These are phyloP conservation scores for Trametes polyzona DNA, from an alignment of 1,284 basidiomycete genomes.

Conservation along the genomic window DNA sequence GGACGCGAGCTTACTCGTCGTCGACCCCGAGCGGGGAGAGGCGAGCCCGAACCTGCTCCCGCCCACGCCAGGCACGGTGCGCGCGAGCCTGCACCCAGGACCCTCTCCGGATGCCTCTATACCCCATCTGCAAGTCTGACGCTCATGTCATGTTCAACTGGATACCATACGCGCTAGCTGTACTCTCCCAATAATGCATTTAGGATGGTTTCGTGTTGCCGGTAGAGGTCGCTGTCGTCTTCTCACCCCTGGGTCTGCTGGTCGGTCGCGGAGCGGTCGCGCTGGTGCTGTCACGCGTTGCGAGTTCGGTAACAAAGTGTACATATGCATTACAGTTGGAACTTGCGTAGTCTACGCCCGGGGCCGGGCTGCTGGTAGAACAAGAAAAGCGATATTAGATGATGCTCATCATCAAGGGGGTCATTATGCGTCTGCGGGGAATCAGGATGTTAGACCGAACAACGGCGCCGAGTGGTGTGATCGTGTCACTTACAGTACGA, in stretches of 20 bases:
- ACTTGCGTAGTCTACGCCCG: slow-evolving; percentile 7
- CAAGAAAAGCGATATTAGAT: slow-evolving; percentile 16
- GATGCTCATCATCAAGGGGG: neutral
- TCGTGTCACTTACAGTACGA: slow-evolving; percentile 64
- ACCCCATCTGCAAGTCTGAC: slow-evolving; percentile 47
- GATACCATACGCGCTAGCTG: slow-evolving; percentile 16
- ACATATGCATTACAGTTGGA: slow-evolving; percentile 13
- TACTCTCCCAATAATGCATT: slow-evolving; percentile 16
- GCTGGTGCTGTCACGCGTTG: slow-evolving; percentile 1
- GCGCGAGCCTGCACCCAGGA: slow-evolving; percentile 2
- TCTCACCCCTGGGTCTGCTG: neutral
- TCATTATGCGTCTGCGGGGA: slow-evolving; percentile 39
- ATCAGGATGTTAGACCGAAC: neutral
- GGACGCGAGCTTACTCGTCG: slow-evolving; percentile 49
- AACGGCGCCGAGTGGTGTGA: neutral
- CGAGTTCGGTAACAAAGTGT: slow-evolving; percentile 8
- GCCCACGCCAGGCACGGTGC: slow-evolving; percentile 18
- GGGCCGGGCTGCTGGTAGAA: slow-evolving; percentile 6
- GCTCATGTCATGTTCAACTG: neutral
- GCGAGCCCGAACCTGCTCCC: slow-evolving; percentile 31
- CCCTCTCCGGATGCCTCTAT: slow-evolving; percentile 33
- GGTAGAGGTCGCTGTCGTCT: neutral
- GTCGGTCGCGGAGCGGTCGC: neutral
- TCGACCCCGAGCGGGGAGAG: slow-evolving; percentile 51
- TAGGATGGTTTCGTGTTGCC: neutral